phyloP scores from a whole-genome alignment of 1,284 basidiomycete genomes.

The Trichosporon ovoides region DNA sequence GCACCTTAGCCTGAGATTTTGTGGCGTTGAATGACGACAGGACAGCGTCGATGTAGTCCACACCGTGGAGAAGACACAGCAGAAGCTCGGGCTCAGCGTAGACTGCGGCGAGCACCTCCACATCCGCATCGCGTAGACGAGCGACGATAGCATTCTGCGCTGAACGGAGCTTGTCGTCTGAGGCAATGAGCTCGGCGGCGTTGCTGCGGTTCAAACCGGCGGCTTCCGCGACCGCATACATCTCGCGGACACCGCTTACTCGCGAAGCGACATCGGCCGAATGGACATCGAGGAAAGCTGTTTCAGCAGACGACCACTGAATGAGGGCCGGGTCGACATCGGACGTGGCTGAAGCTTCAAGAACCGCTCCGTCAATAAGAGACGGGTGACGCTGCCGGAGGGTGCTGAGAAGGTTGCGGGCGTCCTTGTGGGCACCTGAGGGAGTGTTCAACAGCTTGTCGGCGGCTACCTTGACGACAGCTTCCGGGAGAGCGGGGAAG shows the following conservation, averaged over 20 bases:
- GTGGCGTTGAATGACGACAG: constrained; percentile 50
- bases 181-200: constrained; percentile 12
- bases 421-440: constrained; percentile 19
- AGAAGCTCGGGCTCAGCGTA: constrained; percentile 56
- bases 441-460: constrained; percentile 25
- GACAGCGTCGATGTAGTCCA: constrained; percentile 54
- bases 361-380: constrained; percentile 34
- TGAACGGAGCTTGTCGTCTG: constrained; percentile 26
- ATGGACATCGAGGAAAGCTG: constrained; percentile 43
- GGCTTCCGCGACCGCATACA: constrained; percentile 28
- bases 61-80: constrained; percentile 52
- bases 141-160: constrained; percentile 50
- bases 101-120: constrained; percentile 60
- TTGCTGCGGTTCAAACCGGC: constrained; percentile 12
- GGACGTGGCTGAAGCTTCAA: constrained; percentile 20
- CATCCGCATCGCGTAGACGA: constrained; percentile 61
- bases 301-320: constrained; percentile 21
- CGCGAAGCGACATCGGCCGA: constrained; percentile 47
- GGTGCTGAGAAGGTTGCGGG: constrained; percentile 29
- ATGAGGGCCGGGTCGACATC: constrained; percentile 17
- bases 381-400: constrained; percentile 42
- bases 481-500: constrained; percentile 24
- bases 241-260: constrained; percentile 42
- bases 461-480: constrained; percentile 28
- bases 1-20: constrained; percentile 47